Base-by-base conservation (phyloP, 768 basidiomycete species). In the Erythrobasidium yunnanense region DNA sequence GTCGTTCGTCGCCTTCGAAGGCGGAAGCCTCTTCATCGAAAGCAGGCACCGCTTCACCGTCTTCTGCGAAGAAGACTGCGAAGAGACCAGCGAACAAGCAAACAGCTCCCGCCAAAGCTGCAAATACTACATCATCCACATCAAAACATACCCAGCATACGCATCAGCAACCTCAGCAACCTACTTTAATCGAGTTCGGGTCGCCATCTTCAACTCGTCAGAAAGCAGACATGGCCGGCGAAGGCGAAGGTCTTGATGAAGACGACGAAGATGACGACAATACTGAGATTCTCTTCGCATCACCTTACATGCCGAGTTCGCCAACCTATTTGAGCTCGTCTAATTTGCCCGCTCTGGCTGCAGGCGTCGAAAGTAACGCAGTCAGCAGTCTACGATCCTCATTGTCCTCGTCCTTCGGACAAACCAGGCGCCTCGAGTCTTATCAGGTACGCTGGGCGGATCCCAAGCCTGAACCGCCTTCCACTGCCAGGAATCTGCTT, bases 231-330 rank as follows among this genome's bases (percentile, higher is more conserved):
- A 11, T 42, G 11, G 38, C 38, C n/a, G 38, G 38, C 7, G 29
- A 52, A 52, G 50, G 50, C 11, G 29, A 52, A 52, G 50, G 50
- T 15, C 15, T 52, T 8, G 20, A 52, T 23, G 29, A 52, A 8
- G 29, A 20, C 3, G 30, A 46, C 17, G 38, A 38, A 7, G 38
- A 52, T 18, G 46, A 25, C 18, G 60, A 63, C 11, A 30, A 3
- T 18, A 33, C 33, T 5, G 47, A 33, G 13, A 46, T 27, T 11
- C 47, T 63, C 15, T 63, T 63, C 30, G 60, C 49, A 20, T 63
- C 60, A 6, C 60, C 60, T 32, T 51, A 63, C 25, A 50, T 49
- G 60, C 60, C 60, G n/a, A 63, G 60, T 32, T 63, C 60, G 17
- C 60, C 60, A 13, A 49, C 13, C 22, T 49, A 50, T 17, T n/a